Percentiles rank a stretch among this genome's conserved stretches.
phyloP scores from a whole-genome alignment of 805 yeast genomes.

The Vanderwaltozyma tropicalis region DNA sequence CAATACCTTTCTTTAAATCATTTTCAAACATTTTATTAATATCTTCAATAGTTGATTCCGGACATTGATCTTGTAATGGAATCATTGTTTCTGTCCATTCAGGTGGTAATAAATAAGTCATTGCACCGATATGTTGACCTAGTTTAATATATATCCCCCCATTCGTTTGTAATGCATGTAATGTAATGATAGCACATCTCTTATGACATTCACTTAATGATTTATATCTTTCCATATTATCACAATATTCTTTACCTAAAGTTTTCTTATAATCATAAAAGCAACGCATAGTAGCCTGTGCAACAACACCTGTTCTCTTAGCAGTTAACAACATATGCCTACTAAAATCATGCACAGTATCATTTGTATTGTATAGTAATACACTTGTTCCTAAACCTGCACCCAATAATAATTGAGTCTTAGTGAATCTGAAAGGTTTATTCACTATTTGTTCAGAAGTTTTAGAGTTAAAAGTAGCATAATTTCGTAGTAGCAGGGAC shows the following conservation, averaged over 20 bases:
- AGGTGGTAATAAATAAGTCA: slow-evolving; percentile 79
- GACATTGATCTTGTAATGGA: slow-evolving; percentile 86
- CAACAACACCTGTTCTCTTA: slow-evolving; percentile 53
- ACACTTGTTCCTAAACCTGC: slow-evolving; percentile 7
- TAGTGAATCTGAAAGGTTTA: neutral
- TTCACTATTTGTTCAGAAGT: neutral
- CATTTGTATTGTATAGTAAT: slow-evolving; percentile 19
- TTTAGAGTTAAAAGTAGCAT: no score
- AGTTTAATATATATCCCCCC: slow-evolving; percentile 91
- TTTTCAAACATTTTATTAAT: slow-evolving; percentile 52
- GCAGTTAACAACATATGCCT: slow-evolving; percentile 23
- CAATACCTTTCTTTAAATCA: slow-evolving; percentile 55
- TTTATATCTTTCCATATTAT: slow-evolving; percentile 35
- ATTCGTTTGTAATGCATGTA: slow-evolving; percentile 67
- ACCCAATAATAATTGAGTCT: neutral
- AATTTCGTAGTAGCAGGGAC: no score
- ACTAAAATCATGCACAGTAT: slow-evolving; percentile 15
- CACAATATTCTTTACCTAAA: slow-evolving; percentile 35
- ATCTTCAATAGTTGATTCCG: slow-evolving; percentile 62
- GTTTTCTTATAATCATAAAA: slow-evolving; percentile 56
- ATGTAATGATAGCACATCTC: slow-evolving; percentile 68
- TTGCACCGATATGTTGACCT: slow-evolving; percentile 89
- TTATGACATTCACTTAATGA: slow-evolving; percentile 61
- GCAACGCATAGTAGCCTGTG: slow-evolving; percentile 62
- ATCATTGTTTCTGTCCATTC: slow-evolving; percentile 96